Base-by-base conservation (phyloP, 2,329 filamentous ascomycete genomes). In the Keithomyces neogunnii region DNA sequence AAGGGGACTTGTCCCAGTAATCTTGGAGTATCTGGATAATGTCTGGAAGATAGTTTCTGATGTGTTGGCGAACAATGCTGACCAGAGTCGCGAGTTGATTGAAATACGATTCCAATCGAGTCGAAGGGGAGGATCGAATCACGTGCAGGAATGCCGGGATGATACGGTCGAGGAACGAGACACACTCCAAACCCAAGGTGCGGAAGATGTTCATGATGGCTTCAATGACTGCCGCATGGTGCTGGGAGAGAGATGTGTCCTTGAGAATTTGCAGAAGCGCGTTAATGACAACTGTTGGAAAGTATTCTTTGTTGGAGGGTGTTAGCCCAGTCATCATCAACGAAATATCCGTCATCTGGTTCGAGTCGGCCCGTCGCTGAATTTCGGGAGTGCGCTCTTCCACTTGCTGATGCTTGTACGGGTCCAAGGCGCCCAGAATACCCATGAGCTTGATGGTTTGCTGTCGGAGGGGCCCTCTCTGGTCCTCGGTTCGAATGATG, bases 131-230 rank as follows among this genome's bases (percentile, higher is more conserved):
- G 48, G 86, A 86, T 59, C 86, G 81, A 55, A 99, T 96, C 51
- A 99, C 92, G 13, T 82, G 77, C 42, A 99, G 78, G 63, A 99
- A 99, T 0, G 90, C 93, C 0, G 95, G 93, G 33, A 99, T 88
- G 55, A 99, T 96, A 54, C 93, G 86, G 54, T 88, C 87, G 1
- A 99, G 80, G 68, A 97, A 99, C 0, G 89, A 88, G 7, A 99
- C 92, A 65, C 93, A 99, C 66, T 97, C 96, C 60, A 99, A 73
- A 2, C 93, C 93, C 54, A 99, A 78, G 0, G 95, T 99, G 60
- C 93, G 88, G 71, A 99, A 99, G 53, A 99, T 99, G 60, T 89
- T 96, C 84, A 99, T 97, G 60, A 99, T 95, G 4, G 93, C 93
- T 66, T 97, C 93, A 48, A 99, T 93, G 11, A 97, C 92, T 9